Evolutionary conservation across 2,329 filamentous ascomycete species (phyloP).

Genomic region (Alternaria conjuncta): DNA sequence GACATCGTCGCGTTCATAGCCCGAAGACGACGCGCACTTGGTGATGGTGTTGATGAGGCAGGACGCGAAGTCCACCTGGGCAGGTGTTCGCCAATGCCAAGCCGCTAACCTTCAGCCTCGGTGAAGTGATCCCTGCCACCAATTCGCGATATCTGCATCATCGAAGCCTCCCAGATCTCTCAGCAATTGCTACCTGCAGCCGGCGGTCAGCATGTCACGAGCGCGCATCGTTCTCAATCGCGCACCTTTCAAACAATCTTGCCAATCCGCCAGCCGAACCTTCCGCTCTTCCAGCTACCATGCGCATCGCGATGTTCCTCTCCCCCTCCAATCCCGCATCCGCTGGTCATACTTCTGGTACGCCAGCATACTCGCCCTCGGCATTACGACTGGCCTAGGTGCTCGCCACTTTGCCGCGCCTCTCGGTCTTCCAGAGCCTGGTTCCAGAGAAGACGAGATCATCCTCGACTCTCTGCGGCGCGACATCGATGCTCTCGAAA

Average conservation of each 20-base stretch:
- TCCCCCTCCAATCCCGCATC: slow-evolving; percentile 30
- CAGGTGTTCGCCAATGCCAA: slow-evolving; percentile 14
- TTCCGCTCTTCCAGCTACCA: slow-evolving; percentile 2
- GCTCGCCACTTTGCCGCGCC: slow-evolving; percentile 36
- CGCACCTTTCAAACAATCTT: slow-evolving; percentile 6
- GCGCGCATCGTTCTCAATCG: slow-evolving; percentile 19
- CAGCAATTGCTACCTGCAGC: slow-evolving; percentile 5
- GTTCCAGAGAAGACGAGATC: slow-evolving; percentile 36
- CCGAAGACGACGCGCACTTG: not conserved
- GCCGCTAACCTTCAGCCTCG: slow-evolving; percentile 36
- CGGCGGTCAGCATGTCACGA: slow-evolving; percentile 27
- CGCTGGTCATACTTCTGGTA: slow-evolving; percentile 44
- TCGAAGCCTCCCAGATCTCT: slow-evolving; percentile 1
- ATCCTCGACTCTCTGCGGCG: slow-evolving; percentile 31
- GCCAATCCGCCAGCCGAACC: slow-evolving; percentile 1
- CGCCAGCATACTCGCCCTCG: slow-evolving; percentile 32
- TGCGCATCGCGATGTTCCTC: slow-evolving; percentile 15
- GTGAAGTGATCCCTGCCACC: slow-evolving; percentile 13
- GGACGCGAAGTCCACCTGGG: not conserved
- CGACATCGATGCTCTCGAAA: slow-evolving; percentile 40
- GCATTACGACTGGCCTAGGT: slow-evolving; percentile 31
- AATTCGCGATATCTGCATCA: not conserved
- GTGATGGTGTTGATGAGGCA: not conserved
- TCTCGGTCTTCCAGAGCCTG: slow-evolving; percentile 32
- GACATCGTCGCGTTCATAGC: not conserved